These are phyloP conservation scores for Sicyos baderoa DNA, from an alignment of 306 rosid species.

Conservation along the genomic window DNA sequence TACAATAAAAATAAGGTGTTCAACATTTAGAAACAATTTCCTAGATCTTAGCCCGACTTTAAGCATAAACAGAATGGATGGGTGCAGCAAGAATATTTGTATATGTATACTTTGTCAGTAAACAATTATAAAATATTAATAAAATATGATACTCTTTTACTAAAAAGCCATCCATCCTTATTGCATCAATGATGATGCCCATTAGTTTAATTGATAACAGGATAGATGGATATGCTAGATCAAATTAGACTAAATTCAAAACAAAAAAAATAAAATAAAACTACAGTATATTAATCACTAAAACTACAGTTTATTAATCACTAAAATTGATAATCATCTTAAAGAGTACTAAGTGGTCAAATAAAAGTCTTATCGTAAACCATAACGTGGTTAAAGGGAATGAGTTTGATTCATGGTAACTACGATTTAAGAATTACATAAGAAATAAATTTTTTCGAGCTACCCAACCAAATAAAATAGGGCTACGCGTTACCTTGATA, in stretches of 20 bases:
- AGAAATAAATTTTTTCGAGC: too few species aligned
- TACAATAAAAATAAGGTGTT: not conserved
- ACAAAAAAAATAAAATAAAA: not conserved
- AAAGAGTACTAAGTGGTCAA: too few species aligned
- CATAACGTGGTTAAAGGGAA: too few species aligned
- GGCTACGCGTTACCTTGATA: too few species aligned
- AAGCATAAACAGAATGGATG: not conserved
- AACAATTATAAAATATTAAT: not conserved
- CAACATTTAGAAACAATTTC: conserved; percentile 1
- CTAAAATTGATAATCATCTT: not conserved
- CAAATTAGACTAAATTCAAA: not conserved
- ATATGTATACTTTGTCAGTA: not conserved
- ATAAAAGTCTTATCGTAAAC: too few species aligned
- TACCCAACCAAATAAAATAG: too few species aligned
- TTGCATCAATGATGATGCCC: not conserved
- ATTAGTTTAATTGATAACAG: conserved; percentile 5
- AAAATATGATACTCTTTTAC: not conserved
- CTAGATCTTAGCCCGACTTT: conserved; percentile 5
- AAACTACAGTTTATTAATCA: not conserved
- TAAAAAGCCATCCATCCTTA: not conserved
- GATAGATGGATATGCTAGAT: not conserved
- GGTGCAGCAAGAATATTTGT: not conserved
- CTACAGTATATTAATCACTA: not conserved
- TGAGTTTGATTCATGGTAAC: too few species aligned
- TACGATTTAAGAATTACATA: too few species aligned